Percentiles rank a stretch among this genome's conserved stretches.
These are phyloP conservation scores for Paulownia fortunei DNA, from an alignment of 257 asterid species.

Conservation along the genomic window DNA sequence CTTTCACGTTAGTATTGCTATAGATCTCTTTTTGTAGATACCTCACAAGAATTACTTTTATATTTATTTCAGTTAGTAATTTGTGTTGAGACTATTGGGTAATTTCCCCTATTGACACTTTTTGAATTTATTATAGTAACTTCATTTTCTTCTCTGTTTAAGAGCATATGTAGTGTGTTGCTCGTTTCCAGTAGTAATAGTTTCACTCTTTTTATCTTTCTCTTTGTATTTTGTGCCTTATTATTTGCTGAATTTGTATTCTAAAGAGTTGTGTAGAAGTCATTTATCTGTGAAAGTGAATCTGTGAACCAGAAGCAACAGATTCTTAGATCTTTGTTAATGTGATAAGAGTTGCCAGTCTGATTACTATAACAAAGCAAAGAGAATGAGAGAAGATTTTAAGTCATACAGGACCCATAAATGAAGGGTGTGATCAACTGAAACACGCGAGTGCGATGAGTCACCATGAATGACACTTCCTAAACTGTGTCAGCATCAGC, in stretches of 20 bases:
- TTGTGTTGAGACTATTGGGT: slow-evolving; percentile 13
- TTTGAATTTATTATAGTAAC: not conserved
- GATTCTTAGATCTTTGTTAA: not conserved
- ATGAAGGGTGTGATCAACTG: no score
- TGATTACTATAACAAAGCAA: not conserved
- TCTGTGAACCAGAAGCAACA: not conserved
- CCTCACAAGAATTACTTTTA: slow-evolving; percentile 6
- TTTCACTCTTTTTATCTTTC: no score
- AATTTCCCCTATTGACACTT: not conserved
- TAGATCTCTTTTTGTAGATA: slow-evolving; percentile 28
- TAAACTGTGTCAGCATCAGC: not conserved
- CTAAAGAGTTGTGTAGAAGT: no score
- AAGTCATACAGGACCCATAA: no score
- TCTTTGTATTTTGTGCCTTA: not conserved
- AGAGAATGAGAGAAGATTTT: no score
- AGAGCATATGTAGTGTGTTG: not conserved
- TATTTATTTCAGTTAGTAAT: not conserved
- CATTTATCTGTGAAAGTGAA: no score
- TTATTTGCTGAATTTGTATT: no score
- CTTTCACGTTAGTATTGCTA: slow-evolving; percentile 26
- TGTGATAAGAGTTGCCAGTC: no score
- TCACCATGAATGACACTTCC: not conserved
- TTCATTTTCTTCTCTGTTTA: not conserved
- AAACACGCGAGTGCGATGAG: no score
- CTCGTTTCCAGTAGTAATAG: not conserved